These are phyloP conservation scores for Eucalyptus pauciflora DNA, from an alignment of 345 rosid species.

Conservation along the genomic window DNA sequence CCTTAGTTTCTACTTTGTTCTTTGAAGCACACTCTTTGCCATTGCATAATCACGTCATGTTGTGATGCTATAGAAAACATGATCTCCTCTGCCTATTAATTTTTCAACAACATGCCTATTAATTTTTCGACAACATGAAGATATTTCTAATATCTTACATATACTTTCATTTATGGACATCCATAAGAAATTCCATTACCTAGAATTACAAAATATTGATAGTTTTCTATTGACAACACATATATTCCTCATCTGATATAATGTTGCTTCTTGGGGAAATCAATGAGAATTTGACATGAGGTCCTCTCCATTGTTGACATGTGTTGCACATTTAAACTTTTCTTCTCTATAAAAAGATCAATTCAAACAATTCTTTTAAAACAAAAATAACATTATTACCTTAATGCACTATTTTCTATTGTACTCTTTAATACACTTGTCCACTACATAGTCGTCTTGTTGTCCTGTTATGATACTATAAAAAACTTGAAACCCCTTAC, in stretches of 20 bases:
- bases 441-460: accelerated
- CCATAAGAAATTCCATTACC: neutral
- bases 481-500: accelerated
- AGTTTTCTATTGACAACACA: neutral
- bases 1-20: too few relatives aligned
- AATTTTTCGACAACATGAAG: too few relatives aligned
- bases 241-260: accelerated
- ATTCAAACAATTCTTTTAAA: too few relatives aligned
- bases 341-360: accelerated
- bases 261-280: neutral
- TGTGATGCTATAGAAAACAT: too few relatives aligned
- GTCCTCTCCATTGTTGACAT: neutral
- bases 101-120: too few relatives aligned
- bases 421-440: accelerated
- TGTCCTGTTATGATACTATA: accelerated
- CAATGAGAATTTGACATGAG: neutral
- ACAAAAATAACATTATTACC: too few relatives aligned
- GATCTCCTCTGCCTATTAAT: too few relatives aligned
- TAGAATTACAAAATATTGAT: accelerated
- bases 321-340: accelerated
- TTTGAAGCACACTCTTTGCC: too few relatives aligned
- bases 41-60: too few relatives aligned
- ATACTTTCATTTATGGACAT: neutral
- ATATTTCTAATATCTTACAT: too few relatives aligned
- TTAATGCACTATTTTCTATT: neutral